Evolutionary conservation across 1,139 yeast genomes (phyloP), one percentile per base, ranked within the genome.

Genomic region (Yamadazyma sp.): DNA sequence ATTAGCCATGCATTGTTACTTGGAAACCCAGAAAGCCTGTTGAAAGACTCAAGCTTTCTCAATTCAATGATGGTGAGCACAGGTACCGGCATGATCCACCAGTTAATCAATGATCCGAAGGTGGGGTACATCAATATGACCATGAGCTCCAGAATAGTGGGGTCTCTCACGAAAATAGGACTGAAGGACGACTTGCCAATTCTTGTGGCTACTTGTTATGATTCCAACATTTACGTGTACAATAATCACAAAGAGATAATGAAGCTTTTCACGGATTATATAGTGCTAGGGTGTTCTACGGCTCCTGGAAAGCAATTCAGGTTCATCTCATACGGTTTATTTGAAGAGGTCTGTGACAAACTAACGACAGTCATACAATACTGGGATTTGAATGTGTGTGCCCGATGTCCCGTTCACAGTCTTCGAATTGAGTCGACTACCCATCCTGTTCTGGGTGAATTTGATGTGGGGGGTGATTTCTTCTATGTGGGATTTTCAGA

Each of bases 371-470:
- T 59, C 11, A 50, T 80, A n/a, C 77, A 78, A 40, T 57, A 78
- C 16, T 81, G 85, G 85, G 80, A 81, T 50, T 54, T 82, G 28
- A 51, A 56, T 6, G 52, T 46, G 11, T 67, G 61, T 41, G 37
- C 65, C 2, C 71, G 72, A 40, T 56, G 58, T 9, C 77, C 82
- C 2, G 41, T 72, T 1, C 47, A 58, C 8, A 26, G 35, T 3
- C 30, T 41, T 6, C 31, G 31, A 14, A 13, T 31, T 13, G 28
- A 33, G 10, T 30, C 41, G 5, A 10, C 17, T 2, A 30, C 34
- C 8, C 46, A 46, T 28, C 49, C 49, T 6, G 37, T 40, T 3
- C 28, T 34, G 24, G 44, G 37, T 1, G 30, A 37, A 6, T 67
- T 67, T 37, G 53, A 50, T 25, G 38, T 25, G 1, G 49, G 49